Conservation (phyloP, 176 grass and related monocot species). For the Pontederia crassipes region DNA sequence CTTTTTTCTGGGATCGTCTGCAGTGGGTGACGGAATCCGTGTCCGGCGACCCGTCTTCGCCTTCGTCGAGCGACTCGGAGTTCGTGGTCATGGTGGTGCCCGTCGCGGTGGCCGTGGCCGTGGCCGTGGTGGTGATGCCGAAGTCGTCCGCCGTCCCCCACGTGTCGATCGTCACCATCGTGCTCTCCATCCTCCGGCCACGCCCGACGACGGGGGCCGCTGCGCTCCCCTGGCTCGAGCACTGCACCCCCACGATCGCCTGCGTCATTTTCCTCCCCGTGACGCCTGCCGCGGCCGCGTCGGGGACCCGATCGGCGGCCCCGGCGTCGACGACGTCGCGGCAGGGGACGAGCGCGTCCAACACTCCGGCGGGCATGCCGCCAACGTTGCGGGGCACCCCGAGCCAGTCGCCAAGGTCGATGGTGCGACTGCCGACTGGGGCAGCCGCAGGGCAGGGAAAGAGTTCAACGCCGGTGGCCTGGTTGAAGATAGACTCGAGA, state of each 20-base stretch:
- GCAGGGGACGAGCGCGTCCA: conserved; percentile 62
- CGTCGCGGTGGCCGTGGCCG: too few species aligned
- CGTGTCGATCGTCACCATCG: conserved; percentile 35
- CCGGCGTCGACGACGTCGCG: conserved; percentile 6
- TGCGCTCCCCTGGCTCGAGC: conserved; percentile 67
- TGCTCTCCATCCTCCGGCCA: conserved; percentile 28
- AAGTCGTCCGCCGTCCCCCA: conserved; percentile 17
- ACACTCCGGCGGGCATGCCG: not conserved
- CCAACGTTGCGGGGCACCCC: not conserved
- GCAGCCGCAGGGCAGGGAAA: conserved; percentile 7
- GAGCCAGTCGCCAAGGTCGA: not conserved
- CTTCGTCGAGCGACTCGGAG: conserved; percentile 31
- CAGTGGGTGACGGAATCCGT: conserved; percentile 1
- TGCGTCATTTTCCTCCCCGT: too few species aligned
- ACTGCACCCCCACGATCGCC: too few species aligned
- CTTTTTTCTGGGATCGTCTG: too few species aligned
- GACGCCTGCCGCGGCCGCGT: conserved; percentile 29
- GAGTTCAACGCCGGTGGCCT: conserved; percentile 23
- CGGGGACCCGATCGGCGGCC: not conserved
- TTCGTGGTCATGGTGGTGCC: conserved; percentile 49
- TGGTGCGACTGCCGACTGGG: conserved; percentile 3
- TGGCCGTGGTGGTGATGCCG: conserved; percentile 26
- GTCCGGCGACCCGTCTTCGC: conserved; percentile 1
- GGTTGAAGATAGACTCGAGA: conserved; percentile 70
- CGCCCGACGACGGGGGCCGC: conserved; percentile 13